Base-by-base conservation (phyloP, 2,329 filamentous ascomycete species). In the Clonostachys solani region DNA sequence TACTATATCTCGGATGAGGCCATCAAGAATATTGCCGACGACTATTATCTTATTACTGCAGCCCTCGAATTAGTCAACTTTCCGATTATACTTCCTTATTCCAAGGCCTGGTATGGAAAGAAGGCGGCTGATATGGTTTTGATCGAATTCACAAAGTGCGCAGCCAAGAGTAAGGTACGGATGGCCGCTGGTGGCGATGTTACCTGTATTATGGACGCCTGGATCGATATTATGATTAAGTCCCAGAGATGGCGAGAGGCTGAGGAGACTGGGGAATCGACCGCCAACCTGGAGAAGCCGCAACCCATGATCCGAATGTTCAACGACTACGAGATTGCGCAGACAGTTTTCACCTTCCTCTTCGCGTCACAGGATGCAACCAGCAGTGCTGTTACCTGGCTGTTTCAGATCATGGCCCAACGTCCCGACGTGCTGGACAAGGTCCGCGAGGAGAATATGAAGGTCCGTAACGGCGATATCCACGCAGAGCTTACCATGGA, bases 331-430 rank as follows among this genome's bases (percentile, higher is more conserved):
- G 92, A 97, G 69, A 96, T 97, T 60, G 80, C 89, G 48, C 89
- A 94, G 75, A 96, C 92, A 19, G 67, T 97, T 61, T 96, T 96
- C 73, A 95, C 92, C 44, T 96, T 97, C 76, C 78, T 97, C 51
- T 97, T 97, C 69, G 92, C 94, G 51, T 96, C 92, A 5, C 94
- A 97, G 71, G 94, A 99, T 67, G 94, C 94, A 55, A 96, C 94
- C 52, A 94, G 87, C 71, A 95, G 89, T 60, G 92, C 94, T 51
- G 84, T 81, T 60, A 96, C 92, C 46, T 97, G 94, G 91, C 73
- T 97, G 54, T 96, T 96, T 78, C 94, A 99, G 73, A 81, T 90
- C 60, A 85, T 90, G 74, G 92, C 94, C 42, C 90, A 97, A 71
- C 86, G 91, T 54, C 92, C 92, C n/a, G 92, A 97, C 50, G 78